Percentiles rank a stretch among this genome's conserved stretches.
Conservation (phyloP, 2,329 filamentous ascomycete genomes). For the Penicillium fuscoglaucum region DNA sequence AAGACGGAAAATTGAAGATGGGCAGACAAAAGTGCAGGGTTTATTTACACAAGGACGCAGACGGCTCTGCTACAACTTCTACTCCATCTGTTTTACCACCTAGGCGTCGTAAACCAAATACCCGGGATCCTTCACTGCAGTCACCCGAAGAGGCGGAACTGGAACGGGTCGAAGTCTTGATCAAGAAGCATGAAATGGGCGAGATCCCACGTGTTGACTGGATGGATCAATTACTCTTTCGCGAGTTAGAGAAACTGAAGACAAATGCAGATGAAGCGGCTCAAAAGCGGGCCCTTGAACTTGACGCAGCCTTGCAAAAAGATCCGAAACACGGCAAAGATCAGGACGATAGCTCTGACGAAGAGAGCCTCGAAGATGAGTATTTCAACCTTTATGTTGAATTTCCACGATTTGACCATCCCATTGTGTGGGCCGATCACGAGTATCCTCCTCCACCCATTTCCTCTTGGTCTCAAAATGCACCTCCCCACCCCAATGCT, state of each 20-base stretch:
- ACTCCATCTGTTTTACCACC: constrained; percentile 71
- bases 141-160: constrained; percentile 80
- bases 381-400: constrained; percentile 86
- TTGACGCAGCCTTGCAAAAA: constrained; percentile 31
- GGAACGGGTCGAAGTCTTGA: constrained; percentile 80
- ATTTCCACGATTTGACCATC: constrained; percentile 91
- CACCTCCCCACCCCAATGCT: constrained; percentile 65
- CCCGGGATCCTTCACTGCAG: constrained; percentile 47
- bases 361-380: constrained; percentile 54
- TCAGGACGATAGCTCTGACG: constrained; percentile 42
- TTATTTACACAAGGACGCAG: constrained; percentile 77
- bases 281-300: constrained; percentile 53
- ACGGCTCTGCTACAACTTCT: constrained; percentile 75
- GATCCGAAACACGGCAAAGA: constrained; percentile 32
- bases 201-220: constrained; percentile 91
- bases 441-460: constrained; percentile 86
- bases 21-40: constrained; percentile 89
- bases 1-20: constrained; percentile 85
- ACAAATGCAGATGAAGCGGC: constrained; percentile 64
- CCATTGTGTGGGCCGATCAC: constrained; percentile 90
- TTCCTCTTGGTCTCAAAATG: constrained; percentile 68
- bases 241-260: constrained; percentile 78
- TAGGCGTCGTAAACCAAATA: constrained; percentile 53
- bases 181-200: constrained; percentile 98
- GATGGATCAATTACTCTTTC: constrained; percentile 93